phyloP scores from a whole-genome alignment of 148 eudicot genomes.

The Cornus suecica region DNA sequence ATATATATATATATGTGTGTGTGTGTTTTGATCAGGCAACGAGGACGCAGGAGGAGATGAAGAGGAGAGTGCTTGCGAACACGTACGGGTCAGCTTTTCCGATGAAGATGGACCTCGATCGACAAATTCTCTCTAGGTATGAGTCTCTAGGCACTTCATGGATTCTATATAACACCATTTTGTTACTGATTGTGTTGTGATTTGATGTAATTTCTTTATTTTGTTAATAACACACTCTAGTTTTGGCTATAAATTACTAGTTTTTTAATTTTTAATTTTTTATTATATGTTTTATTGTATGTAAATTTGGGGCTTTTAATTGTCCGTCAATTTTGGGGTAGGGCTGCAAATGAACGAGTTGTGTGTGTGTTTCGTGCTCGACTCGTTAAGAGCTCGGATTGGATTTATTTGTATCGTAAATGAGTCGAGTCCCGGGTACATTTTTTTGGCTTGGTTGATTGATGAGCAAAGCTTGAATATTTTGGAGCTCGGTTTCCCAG shows the following conservation, averaged over 20 bases:
- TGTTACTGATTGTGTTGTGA: background rate
- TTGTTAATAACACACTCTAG: background rate
- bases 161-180: background rate
- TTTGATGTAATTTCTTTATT: background rate
- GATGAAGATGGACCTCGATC: constrained; percentile 79
- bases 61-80: constrained; percentile 46
- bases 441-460: too few relatives aligned
- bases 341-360: too few relatives aligned
- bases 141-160: background rate
- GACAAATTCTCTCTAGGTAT: constrained; percentile 75
- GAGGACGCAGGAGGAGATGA: constrained; percentile 49
- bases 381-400: too few relatives aligned
- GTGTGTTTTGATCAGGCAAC: constrained; percentile 31
- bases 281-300: too few relatives aligned
- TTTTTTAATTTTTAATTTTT: too few relatives aligned
- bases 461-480: too few relatives aligned
- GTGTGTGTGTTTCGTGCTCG: too few relatives aligned
- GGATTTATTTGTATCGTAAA: too few relatives aligned
- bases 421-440: too few relatives aligned
- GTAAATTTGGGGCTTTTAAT: too few relatives aligned
- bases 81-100: constrained; percentile 88
- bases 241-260: background rate
- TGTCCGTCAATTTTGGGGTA: too few relatives aligned
- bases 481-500: too few relatives aligned
- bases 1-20: background rate